A percentile compares a stretch with the other conserved stretches of the same genome.
Evolutionary conservation across 768 basidiomycete genomes (phyloP).

Genomic region (Boletus insuetus): DNA sequence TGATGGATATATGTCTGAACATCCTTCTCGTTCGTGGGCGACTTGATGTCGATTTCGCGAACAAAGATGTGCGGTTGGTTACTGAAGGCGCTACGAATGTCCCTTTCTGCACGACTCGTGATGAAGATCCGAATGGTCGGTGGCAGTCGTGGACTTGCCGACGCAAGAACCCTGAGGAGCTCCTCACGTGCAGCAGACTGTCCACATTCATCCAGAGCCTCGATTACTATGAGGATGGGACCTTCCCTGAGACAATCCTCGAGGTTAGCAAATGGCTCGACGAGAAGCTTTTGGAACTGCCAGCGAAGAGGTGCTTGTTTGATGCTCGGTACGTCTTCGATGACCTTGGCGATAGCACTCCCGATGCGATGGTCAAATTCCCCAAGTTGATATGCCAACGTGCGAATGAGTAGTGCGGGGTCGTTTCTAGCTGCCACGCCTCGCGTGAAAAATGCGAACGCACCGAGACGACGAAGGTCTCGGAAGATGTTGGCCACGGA

Average conservation of each 20-base stretch:
- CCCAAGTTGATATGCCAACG: conserved; percentile 34
- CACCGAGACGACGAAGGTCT: conserved; percentile 34
- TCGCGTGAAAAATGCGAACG: conserved; percentile 36
- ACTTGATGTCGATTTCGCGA: conserved; percentile 27
- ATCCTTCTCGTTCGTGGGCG: conserved; percentile 23
- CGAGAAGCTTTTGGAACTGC: conserved; percentile 35
- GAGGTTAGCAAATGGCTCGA: conserved; percentile 28
- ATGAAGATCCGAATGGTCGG: conserved; percentile 31
- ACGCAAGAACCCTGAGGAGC: conserved; percentile 29
- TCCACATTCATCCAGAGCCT: conserved; percentile 36
- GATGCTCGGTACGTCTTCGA: conserved; percentile 30
- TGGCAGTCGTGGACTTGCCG: conserved; percentile 17
- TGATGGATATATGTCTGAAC: conserved; percentile 27
- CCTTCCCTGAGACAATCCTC: conserved; percentile 20
- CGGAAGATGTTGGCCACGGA: conserved; percentile 35
- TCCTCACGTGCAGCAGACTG: conserved; percentile 22
- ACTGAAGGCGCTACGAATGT: conserved; percentile 22
- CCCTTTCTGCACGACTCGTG: conserved; percentile 32
- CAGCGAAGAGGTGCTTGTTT: conserved; percentile 25
- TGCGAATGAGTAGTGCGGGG: conserved; percentile 31
- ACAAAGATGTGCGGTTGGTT: conserved; percentile 8
- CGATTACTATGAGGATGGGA: conserved; percentile 33
- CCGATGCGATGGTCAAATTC: conserved; percentile 32
- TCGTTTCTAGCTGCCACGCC: conserved; percentile 29
- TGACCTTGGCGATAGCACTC: conserved; percentile 21